Evolutionary conservation across 805 yeast genomes (phyloP), one percentile per base, ranked within the genome.

Genomic region (Yamadazyma scolyti): DNA sequence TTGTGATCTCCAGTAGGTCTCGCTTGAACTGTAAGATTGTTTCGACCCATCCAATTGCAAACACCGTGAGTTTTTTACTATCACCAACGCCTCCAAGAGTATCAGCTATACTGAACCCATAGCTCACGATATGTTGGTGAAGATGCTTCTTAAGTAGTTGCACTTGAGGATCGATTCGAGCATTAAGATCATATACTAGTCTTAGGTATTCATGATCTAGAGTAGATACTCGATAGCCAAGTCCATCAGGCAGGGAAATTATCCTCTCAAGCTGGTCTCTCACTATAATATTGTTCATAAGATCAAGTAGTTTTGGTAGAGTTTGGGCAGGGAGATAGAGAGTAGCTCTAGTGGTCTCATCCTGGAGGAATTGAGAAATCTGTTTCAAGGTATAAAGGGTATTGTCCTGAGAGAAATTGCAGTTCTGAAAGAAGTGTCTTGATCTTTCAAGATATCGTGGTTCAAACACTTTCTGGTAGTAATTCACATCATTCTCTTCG

Each of bases 21-120:
- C 58, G 60, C 42, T 73, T 79, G 35, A 76, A 58, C 8, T 50
- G 54, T 8, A 84, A 50, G 3, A 84, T 67, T 17, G 71, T 63
- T 25, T 73, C 73, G 7, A 84, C 71, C 90, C 94, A 88, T 31
- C 66, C 64, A 3, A 75, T 65, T 0, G 95, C 93, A 43, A 71
- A 73, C 30, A 64, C 58, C 6, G 79, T 54, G 12, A 50, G 31
- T 54, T 61, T 33, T 37, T 45, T 25, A 2, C 87, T 88, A 41
- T 41, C 45, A 14, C 31, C 24, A 0, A 70, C 38, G 2, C 68
- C 31, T 65, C 58, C 22, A 83, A 43, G 16, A 75, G 68, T 15
- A 59, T n/a, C n/a, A n/a, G n/a, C n/a, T n/a, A n/a, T n/a, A n/a
- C n/a, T n/a, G n/a, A n/a, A n/a, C n/a, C n/a, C n/a, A n/a, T n/a